Evolutionary conservation across 306 rosid species (phyloP), one percentile per base, ranked within the genome.

Genomic region (Chamaecrista fasciculata): DNA sequence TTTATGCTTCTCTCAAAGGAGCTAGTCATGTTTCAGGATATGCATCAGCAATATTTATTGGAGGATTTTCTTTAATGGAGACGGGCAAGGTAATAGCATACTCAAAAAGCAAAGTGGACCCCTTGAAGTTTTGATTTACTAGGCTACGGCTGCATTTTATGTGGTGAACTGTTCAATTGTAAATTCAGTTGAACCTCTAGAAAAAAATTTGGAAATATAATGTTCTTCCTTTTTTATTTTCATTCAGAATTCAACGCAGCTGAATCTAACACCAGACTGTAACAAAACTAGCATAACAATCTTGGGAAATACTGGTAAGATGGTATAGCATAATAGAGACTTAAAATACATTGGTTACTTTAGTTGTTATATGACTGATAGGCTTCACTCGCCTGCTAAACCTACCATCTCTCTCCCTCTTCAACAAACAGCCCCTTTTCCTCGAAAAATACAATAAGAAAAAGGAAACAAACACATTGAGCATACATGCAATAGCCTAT

Each of bases 241-340:
- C 69, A 11, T 63, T 44, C 85, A 86, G 87, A 79, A 73, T 66
- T 73, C 77, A 70, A 66, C 74, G 82, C 90, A 73, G 81, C 79
- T 93, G 87, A 86, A 77, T 78, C 83, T 90, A 82, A 86, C 89
- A 52, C 83, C 94, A 60, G 79, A 73, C 73, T 75, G 76, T 37
- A 86, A 86, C 86, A 88, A 60, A 78, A 85, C 94, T 71, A 66
- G 52, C 73, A 83, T 93, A 76, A 93, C 96, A 57, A 78, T 93
- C 74, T 71, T 90, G 81, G 98, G 97, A 67, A 93, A 93, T 80
- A 90, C 94, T 37, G 92, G 98, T 88, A 83, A 66, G 84, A 42
- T 70, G 70, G 7, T 71, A 64, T 59, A 15, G 25, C 20, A 39
- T 42, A 44, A 18, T 73, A 24, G 46, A 23, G 53, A 34, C 60